Evolutionary conservation across 106 monocot genomes (phyloP), one percentile per base, ranked within the genome.

Genomic region (Ottelia alismoides): DNA sequence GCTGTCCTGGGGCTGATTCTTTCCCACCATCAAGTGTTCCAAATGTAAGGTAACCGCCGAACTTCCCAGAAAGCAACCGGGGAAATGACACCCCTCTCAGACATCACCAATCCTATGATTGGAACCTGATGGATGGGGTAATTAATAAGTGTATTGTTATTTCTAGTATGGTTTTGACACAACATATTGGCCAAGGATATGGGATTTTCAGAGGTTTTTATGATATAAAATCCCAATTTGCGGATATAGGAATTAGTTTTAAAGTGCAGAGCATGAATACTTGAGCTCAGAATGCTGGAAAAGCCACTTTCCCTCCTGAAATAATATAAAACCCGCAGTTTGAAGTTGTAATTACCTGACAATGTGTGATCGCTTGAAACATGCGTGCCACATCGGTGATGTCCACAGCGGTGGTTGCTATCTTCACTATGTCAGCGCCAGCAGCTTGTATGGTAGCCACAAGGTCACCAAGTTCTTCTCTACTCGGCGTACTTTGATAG

Each of bases 1-100:
- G 96, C 50, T 98, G 96, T 17, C 96, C 96, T 22, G 96, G 85
- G 49, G 96, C 96, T n/a, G n/a, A n/a, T n/a, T n/a, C n/a, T n/a
- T n/a, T n/a, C n/a, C n/a, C n/a, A n/a, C 45, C 63, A 66, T 76
- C 61, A 68, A 98, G 66, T 32, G 73, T 49, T 25, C 79, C 96
- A 80, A 98, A 98, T 30, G 89, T 98, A 48, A 98, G 76, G 67
- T 84, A 96, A 57, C 94, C 94, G 27, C 94, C 94, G 74, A 88
- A 96, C 54, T 96, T 96, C 10, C 83, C 68, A 52, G 80, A 78
- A 46, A 96, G 72, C 43, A 96, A 55, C 32, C 84, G 74, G n/a
- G 18, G 88, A 98, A 54, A 98, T 85, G 16, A 82, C 23, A 49
- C 96, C 96, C 67, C 85, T 76, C 56, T 98, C 96, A 28, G 73